These are phyloP conservation scores for Schwanniomyces yamadae DNA, from an alignment of 805 yeast genomes.

Conservation along the genomic window DNA sequence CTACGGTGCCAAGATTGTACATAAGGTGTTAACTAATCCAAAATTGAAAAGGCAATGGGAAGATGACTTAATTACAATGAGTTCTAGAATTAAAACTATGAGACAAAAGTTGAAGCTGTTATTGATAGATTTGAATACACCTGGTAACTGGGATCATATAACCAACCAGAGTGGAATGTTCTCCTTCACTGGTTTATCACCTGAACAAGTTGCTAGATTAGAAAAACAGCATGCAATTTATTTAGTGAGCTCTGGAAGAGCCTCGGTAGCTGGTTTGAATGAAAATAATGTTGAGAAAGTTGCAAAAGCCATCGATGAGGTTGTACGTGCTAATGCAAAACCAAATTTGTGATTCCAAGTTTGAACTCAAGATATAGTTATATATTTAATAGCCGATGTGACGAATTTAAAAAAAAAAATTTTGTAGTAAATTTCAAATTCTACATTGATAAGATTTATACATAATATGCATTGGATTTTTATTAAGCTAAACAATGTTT, in stretches of 20 bases:
- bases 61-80: slow-evolving; percentile 80
- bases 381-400: neutral
- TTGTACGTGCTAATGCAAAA: slow-evolving; percentile 44
- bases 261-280: slow-evolving; percentile 91
- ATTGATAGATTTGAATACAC: slow-evolving; percentile 58
- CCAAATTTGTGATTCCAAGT: slow-evolving; percentile 17
- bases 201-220: slow-evolving; percentile 73
- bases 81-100: slow-evolving; percentile 78
- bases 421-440: neutral
- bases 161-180: slow-evolving; percentile 94
- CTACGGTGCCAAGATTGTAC: slow-evolving; percentile 90
- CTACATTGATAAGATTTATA: neutral
- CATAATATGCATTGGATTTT: slow-evolving; percentile 11
- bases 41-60: slow-evolving; percentile 77
- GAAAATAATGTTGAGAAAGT: slow-evolving; percentile 73
- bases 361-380: neutral
- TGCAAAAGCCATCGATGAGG: slow-evolving; percentile 80
- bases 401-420: neutral
- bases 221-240: slow-evolving; percentile 81
- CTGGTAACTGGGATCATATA: slow-evolving; percentile 92
- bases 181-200: slow-evolving; percentile 83
- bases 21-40: slow-evolving; percentile 67
- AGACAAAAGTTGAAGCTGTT: slow-evolving; percentile 63
- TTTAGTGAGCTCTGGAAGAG: slow-evolving; percentile 80
- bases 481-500: slow-evolving; percentile 4